phyloP scores from a whole-genome alignment of 164 flowering plant species.

The Euptelea pleiosperma region DNA sequence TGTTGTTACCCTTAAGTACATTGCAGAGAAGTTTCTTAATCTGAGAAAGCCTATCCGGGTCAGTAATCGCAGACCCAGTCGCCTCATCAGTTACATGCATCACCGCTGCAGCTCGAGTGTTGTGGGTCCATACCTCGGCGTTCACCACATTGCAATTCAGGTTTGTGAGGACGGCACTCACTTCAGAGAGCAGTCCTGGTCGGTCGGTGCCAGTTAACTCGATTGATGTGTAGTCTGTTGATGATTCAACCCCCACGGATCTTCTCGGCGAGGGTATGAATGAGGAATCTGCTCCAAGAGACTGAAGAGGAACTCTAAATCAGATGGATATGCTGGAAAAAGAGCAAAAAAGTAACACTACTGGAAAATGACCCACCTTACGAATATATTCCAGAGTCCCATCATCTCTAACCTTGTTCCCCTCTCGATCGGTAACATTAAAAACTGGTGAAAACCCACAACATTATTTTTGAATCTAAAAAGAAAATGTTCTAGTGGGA shows the following conservation, averaged over 20 bases:
- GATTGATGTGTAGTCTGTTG: conserved; percentile 57
- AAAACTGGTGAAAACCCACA: conserved; percentile 48
- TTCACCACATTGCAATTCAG: conserved; percentile 82
- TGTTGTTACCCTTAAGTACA: conserved; percentile 66
- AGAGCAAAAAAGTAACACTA: neutral
- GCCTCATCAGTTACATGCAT: conserved; percentile 69
- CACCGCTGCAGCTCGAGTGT: conserved; percentile 75
- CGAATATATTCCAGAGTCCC: conserved; percentile 51
- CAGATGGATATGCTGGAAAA: conserved; percentile 1
- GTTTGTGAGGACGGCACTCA: conserved; percentile 70
- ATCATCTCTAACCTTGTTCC: conserved; percentile 75
- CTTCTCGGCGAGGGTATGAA: conserved; percentile 43
- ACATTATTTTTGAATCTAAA: neutral
- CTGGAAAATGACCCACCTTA: conserved; percentile 35
- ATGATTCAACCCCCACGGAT: conserved; percentile 57
- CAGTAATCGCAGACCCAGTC: conserved; percentile 49
- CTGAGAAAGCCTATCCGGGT: conserved; percentile 49
- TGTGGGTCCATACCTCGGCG: conserved; percentile 95
- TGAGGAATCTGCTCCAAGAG: conserved; percentile 64
- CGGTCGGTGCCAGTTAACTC: conserved; percentile 84
- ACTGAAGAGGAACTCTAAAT: conserved; percentile 37
- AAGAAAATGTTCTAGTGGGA: neutral
- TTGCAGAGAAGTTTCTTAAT: conserved; percentile 59
- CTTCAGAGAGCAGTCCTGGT: conserved; percentile 82
- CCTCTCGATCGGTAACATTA: conserved; percentile 74